phyloP scores from a whole-genome alignment of 441 rosid genomes.

The Lepidium campestre region DNA sequence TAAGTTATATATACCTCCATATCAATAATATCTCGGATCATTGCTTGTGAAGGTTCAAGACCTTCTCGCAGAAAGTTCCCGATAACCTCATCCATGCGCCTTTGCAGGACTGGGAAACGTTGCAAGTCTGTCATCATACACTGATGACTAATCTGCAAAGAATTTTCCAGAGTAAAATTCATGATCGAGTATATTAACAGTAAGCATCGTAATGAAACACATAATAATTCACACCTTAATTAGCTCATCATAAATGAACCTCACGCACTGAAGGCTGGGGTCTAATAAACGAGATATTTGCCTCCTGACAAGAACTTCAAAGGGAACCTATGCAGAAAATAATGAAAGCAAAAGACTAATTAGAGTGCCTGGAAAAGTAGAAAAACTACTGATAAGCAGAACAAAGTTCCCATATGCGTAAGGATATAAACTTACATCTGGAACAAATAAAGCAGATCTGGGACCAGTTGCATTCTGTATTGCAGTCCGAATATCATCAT shows the following conservation, averaged over 20 bases:
- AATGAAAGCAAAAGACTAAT: neutral
- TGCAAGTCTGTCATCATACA: constrained; percentile 70
- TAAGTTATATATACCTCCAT: constrained; percentile 68
- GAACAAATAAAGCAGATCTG: constrained; percentile 81
- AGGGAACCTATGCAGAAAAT: constrained; percentile 60
- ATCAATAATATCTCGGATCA: constrained; percentile 85
- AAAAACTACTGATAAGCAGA: constrained; percentile 1
- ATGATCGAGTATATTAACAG: neutral
- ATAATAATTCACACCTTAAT: constrained; percentile 47
- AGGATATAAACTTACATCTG: constrained; percentile 53
- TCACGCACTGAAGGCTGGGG: constrained; percentile 93
- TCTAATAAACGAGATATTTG: constrained; percentile 88
- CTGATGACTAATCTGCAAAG: constrained; percentile 78
- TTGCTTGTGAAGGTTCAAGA: constrained; percentile 89
- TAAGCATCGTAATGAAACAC: neutral
- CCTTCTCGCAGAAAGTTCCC: constrained; percentile 86
- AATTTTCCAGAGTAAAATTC: neutral
- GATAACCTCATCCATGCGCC: constrained; percentile 90
- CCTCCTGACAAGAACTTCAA: constrained; percentile 91
- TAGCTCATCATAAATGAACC: constrained; percentile 89
- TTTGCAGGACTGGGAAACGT: constrained; percentile 80
- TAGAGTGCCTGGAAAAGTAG: neutral
- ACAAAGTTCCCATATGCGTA: neutral
- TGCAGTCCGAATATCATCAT: constrained; percentile 86
- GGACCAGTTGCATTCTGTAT: constrained; percentile 98